These are phyloP conservation scores for Emericellopsis atlantica DNA, from an alignment of 2,329 filamentous ascomycete genomes.

Conservation along the genomic window DNA sequence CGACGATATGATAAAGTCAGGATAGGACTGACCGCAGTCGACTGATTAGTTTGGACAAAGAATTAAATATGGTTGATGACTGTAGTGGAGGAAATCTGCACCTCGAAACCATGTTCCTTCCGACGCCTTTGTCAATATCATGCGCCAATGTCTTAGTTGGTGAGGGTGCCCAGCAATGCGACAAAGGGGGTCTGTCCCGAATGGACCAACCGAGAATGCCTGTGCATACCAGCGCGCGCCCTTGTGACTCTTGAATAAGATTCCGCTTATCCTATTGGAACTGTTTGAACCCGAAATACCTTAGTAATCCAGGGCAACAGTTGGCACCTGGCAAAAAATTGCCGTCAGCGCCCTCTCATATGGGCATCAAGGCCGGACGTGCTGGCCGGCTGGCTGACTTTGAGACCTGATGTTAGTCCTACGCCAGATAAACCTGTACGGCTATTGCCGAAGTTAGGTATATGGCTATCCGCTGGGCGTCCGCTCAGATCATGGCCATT, in stretches of 20 bases:
- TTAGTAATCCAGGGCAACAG: no score
- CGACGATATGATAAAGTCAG: neutral
- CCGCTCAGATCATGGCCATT: neutral
- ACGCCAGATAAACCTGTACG: conserved; percentile 10
- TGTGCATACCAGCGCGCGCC: no score
- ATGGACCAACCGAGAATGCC: no score
- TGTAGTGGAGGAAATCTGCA: neutral
- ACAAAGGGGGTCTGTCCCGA: neutral
- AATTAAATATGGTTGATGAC: neutral
- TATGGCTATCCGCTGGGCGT: neutral
- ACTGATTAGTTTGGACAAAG: neutral
- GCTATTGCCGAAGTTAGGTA: conserved; percentile 8
- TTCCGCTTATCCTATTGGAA: neutral
- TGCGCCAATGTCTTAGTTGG: neutral
- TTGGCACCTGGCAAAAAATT: no score
- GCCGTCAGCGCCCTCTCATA: no score
- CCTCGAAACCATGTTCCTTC: neutral
- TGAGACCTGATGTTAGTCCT: conserved; percentile 17
- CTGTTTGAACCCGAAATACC: neutral
- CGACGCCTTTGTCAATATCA: no score
- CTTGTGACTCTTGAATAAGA: neutral
- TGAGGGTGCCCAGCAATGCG: neutral
- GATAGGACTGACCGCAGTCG: neutral
- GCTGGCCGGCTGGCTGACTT: conserved; percentile 9
- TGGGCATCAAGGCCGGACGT: neutral